Evolutionary conservation across 495 filamentous ascomycete genomes (phyloP), one percentile per base, ranked within the genome.

Genomic region (Aspergillus incahuasiensis): DNA sequence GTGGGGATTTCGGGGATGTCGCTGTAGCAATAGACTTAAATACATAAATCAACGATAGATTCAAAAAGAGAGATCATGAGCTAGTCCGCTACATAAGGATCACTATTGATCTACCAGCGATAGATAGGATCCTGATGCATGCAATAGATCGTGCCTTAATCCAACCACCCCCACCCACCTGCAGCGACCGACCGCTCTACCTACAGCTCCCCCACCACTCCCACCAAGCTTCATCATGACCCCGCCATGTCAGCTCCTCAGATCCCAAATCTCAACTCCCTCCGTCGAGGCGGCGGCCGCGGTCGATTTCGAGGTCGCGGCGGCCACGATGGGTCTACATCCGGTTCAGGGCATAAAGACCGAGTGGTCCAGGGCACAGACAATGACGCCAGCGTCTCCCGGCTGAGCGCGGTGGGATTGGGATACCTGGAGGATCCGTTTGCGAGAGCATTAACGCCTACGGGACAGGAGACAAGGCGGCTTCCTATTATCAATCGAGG

Each of bases 401-500:
- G 95, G 9, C 71, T 95, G 69, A 96, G 91, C 64, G 92, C 92
- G 12, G 91, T 96, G 12, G 77, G 85, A 50, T 69, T 91, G n/a
- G 91, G 90, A 48, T 97, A 97, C 69, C 77, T 97, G 0, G 69
- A 87, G 18, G 94, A 98, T 66, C 80, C 82, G 0, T 97, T 86
- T 71, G 91, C 90, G 3, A 68, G 66, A 43, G 69, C 74, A 21
- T 88, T 98, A 63, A 81, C 82, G 3, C 74, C 75, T 35, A 74
- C 73, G 5, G 70, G 63, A 1, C 58, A 63, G 28, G 70, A 70
- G 41, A 72, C 66, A 12, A 73, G 86, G 44, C 79, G 91, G 43
- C 72, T 91, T 24, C 94, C 94, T 40, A 91, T 97, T 40, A 96
- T 97, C 55, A 97, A 97, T 68, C 72, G 94, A 82, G 92, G 91